Conservation (phyloP, 441 rosid species). For the Biscutella laevigata region DNA sequence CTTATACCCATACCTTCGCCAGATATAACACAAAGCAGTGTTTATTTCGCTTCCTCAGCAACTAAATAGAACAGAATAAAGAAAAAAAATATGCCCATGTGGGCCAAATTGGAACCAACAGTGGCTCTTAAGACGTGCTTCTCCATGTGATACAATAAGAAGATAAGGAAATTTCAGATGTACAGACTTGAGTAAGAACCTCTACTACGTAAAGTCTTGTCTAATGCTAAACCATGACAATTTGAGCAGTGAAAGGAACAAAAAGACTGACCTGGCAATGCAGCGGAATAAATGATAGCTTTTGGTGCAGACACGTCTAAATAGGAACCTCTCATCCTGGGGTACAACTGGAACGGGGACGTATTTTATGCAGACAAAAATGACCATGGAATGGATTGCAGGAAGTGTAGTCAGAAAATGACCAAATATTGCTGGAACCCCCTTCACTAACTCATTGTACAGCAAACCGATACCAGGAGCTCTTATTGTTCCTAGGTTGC, state of each 20-base stretch:
- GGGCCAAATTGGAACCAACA: background rate
- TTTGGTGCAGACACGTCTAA: conserved; percentile 80
- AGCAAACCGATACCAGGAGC: conserved; percentile 98
- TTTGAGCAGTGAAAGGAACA: background rate
- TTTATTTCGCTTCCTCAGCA: background rate
- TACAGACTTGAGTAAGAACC: too few species aligned
- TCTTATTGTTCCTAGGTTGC: conserved; percentile 91
- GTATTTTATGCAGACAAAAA: conserved; percentile 90
- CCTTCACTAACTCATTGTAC: conserved; percentile 86
- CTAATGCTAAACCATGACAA: too few species aligned
- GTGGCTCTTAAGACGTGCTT: too few species aligned
- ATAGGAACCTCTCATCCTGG: conserved; percentile 83
- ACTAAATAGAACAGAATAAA: background rate
- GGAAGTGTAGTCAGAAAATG: conserved; percentile 94
- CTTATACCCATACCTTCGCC: conserved; percentile 84
- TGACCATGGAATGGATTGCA: conserved; percentile 93
- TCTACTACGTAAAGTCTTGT: too few species aligned
- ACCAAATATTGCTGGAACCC: conserved; percentile 90
- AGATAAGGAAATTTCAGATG: too few species aligned
- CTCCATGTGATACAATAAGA: too few species aligned
- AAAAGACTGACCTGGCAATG: conserved; percentile 65
- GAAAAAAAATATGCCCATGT: background rate
- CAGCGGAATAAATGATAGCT: conserved; percentile 92
- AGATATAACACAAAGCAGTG: conserved; percentile 1
- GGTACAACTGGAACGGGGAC: conserved; percentile 96